Evolutionary conservation across 2,329 filamentous ascomycete genomes (phyloP).

Genomic region (Beauveria sp.): DNA sequence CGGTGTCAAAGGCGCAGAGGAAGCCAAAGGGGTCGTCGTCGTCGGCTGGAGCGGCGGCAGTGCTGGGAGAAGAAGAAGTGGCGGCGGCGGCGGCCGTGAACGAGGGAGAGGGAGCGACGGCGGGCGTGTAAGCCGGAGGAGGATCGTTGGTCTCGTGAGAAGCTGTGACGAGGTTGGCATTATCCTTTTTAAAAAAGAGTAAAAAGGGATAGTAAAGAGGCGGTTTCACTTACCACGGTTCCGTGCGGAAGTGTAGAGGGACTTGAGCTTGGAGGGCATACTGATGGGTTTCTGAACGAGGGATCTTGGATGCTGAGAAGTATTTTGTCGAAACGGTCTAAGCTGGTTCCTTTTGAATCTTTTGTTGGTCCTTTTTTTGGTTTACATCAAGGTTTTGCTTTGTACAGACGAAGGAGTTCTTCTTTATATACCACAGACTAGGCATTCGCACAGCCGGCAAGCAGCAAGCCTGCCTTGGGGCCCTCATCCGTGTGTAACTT

Average conservation of each 20-base stretch:
- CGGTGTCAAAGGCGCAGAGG: constrained; percentile 71
- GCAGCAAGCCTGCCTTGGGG: background rate
- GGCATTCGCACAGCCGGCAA: background rate
- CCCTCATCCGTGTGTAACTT: background rate
- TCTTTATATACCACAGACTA: background rate
- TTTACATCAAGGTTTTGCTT: too few species aligned
- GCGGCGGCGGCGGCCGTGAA: too few species aligned
- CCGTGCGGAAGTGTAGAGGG: background rate
- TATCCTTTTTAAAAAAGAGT: too few species aligned
- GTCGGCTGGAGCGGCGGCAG: constrained; percentile 18
- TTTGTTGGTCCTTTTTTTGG: too few species aligned
- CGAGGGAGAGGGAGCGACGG: background rate
- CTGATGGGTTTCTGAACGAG: too few species aligned
- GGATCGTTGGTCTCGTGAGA: constrained; percentile 20
- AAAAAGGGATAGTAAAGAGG: too few species aligned
- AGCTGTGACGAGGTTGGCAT: background rate
- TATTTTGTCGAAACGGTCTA: too few species aligned
- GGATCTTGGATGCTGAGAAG: too few species aligned
- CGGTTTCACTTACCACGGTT: background rate
- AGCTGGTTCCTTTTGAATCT: too few species aligned
- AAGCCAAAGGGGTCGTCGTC: constrained; percentile 69
- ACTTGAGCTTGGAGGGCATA: background rate
- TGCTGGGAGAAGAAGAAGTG: background rate
- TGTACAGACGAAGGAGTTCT: background rate
- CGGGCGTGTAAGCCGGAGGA: constrained; percentile 27